Evolutionary conservation across 345 rosid genomes (phyloP).

Genomic region (Citrus australasica): DNA sequence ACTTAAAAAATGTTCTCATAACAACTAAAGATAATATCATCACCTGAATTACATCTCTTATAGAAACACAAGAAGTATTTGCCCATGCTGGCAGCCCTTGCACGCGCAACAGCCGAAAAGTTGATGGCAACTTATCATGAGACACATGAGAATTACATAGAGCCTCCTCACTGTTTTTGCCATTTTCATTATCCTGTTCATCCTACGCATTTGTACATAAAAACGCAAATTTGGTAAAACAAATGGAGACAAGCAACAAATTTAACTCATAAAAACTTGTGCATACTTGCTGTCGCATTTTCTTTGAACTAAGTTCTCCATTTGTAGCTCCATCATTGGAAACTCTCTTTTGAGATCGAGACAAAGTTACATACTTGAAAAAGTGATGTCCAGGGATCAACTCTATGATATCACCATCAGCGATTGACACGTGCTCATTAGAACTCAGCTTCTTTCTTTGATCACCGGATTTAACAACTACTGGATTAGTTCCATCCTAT

Average conservation of each 20-base stretch:
- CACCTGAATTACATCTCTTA: conserved; percentile 83
- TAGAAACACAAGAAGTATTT: conserved; percentile 81
- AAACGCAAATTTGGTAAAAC: not conserved
- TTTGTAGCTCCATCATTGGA: conserved; percentile 7
- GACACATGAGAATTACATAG: conserved; percentile 48
- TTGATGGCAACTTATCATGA: conserved; percentile 37
- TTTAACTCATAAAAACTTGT: not conserved
- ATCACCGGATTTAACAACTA: conserved; percentile 57
- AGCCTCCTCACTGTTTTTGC: conserved; percentile 34
- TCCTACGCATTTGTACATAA: conserved; percentile 26
- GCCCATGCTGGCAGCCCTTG: conserved; percentile 85
- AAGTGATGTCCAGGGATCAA: conserved; percentile 79
- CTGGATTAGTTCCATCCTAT: conserved; percentile 87
- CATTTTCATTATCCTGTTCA: conserved; percentile 12
- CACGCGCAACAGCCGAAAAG: conserved; percentile 70
- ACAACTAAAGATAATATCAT: not conserved
- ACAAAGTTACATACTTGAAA: conserved; percentile 45
- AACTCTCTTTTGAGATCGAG: conserved; percentile 30
- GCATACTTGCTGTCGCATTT: conserved; percentile 32
- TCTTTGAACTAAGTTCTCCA: conserved; percentile 40
- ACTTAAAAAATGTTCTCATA: not conserved
- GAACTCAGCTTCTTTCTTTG: conserved; percentile 53
- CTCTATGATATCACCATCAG: conserved; percentile 64
- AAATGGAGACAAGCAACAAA: not conserved
- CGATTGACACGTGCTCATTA: conserved; percentile 40